Conservation (phyloP, 176 grass and related monocot genomes). For the Panicum miliaceum region DNA sequence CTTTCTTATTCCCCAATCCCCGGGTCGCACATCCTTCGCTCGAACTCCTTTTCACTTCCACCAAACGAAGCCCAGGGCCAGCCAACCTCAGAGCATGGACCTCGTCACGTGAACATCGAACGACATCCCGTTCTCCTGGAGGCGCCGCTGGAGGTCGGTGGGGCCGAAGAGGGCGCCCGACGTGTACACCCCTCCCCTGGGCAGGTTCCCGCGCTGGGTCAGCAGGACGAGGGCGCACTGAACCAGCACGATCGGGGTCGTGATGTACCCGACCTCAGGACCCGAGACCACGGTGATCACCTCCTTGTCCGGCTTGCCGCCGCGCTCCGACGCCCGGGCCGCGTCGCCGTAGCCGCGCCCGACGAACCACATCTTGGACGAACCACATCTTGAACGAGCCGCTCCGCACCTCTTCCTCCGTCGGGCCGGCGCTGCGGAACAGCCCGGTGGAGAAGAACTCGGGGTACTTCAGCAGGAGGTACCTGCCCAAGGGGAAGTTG, state of each 20-base stretch:
- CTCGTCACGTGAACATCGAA: slow-evolving; percentile 65
- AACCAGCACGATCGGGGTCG: slow-evolving; percentile 77
- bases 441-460: slow-evolving; percentile 65
- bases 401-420: slow-evolving; percentile 71
- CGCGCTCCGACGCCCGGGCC: slow-evolving; percentile 29
- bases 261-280: slow-evolving; percentile 78
- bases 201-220: slow-evolving; percentile 62
- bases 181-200: slow-evolving; percentile 75
- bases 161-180: slow-evolving; percentile 67
- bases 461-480: slow-evolving; percentile 78
- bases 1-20: not conserved
- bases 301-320: slow-evolving; percentile 70
- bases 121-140: slow-evolving; percentile 76
- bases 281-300: slow-evolving; percentile 77
- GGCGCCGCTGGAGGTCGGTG: slow-evolving; percentile 73
- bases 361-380: slow-evolving; percentile 92
- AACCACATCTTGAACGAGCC: slow-evolving; percentile 92
- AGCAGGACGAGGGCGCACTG: slow-evolving; percentile 79
- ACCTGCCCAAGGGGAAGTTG: slow-evolving; percentile 63
- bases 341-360: slow-evolving; percentile 58
- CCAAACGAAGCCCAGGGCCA: no score
- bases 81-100: slow-evolving; percentile 16
- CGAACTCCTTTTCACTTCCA: no score
- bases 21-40: not conserved
- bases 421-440: slow-evolving; percentile 75